phyloP scores from a whole-genome alignment of 345 rosid genomes.

The Populus nigra region DNA sequence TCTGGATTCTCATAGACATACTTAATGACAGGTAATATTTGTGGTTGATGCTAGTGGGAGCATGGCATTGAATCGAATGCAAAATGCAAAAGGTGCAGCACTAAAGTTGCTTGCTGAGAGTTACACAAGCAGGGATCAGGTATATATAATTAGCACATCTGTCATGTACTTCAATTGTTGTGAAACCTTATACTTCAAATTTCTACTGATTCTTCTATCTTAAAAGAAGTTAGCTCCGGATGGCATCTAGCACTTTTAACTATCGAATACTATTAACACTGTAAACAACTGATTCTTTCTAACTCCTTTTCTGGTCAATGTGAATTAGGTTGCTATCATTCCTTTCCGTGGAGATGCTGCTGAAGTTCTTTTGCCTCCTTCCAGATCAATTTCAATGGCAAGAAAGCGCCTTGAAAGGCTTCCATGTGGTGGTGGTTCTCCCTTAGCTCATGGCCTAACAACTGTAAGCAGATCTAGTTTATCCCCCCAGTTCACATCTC shows the following conservation, averaged over 20 bases:
- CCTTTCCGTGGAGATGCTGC: conserved; percentile 97
- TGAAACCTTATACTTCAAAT: not conserved
- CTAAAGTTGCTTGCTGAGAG: conserved; percentile 93
- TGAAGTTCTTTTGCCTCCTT: conserved; percentile 92
- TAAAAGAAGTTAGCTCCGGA: not conserved
- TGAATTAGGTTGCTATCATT: conserved; percentile 74
- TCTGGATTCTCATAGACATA: conserved; percentile 14
- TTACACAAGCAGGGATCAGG: conserved; percentile 99
- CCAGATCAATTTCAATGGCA: conserved; percentile 97
- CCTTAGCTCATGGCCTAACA: conserved; percentile 94
- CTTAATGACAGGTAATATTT: conserved; percentile 70
- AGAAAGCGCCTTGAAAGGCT: conserved; percentile 95
- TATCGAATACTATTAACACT: not conserved
- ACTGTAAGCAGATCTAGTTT: conserved; percentile 48
- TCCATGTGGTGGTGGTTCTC: conserved; percentile 99
- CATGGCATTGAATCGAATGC: conserved; percentile 98
- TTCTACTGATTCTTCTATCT: not conserved
- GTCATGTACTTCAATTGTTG: not conserved
- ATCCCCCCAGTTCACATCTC: not conserved
- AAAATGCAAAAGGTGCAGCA: conserved; percentile 97
- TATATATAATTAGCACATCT: conserved; percentile 20
- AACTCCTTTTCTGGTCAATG: conserved; percentile 17
- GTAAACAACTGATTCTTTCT: not conserved
- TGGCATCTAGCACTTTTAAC: not conserved
- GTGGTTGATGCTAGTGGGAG: conserved; percentile 99